Conservation (phyloP, 768 basidiomycete species). For the Vararia minispora region DNA sequence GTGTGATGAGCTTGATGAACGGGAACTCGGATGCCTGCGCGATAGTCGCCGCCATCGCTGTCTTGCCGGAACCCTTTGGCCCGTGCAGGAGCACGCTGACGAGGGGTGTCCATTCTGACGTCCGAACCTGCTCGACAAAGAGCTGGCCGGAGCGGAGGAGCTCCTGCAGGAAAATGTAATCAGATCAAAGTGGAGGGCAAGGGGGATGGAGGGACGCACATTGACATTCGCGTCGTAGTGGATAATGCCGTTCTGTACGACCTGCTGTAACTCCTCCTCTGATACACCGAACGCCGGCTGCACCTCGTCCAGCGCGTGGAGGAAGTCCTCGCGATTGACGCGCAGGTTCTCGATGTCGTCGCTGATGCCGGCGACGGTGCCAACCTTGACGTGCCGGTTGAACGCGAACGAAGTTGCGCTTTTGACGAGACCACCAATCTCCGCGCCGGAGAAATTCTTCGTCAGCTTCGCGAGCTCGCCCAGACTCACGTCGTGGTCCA, state of each 20-base stretch:
- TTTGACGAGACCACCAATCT: conserved; percentile 92
- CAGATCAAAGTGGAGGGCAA: background rate
- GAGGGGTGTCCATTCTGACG: conserved; percentile 81
- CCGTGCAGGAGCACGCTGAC: conserved; percentile 88
- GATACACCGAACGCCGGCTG: conserved; percentile 96
- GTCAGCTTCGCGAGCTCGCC: conserved; percentile 70
- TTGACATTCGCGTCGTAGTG: conserved; percentile 69
- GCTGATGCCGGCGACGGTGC: conserved; percentile 93
- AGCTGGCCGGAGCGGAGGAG: conserved; percentile 78
- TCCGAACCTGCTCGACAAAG: conserved; percentile 89
- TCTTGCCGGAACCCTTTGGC: conserved; percentile 86
- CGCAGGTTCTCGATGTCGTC: conserved; percentile 91
- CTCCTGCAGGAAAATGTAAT: conserved; percentile 37
- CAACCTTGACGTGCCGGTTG: conserved; percentile 94
- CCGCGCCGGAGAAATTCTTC: conserved; percentile 98
- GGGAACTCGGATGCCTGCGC: conserved; percentile 91
- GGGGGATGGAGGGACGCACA: conserved; percentile 34
- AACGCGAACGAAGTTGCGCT: conserved; percentile 98
- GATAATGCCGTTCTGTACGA: conserved; percentile 95
- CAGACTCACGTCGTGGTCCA: conserved; percentile 81
- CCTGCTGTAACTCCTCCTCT: conserved; percentile 87
- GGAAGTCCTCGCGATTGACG: conserved; percentile 79
- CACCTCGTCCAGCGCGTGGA: conserved; percentile 86
- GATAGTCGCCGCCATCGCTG: conserved; percentile 88
- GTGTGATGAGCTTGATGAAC: conserved; percentile 95